A percentile compares a stretch with the other conserved stretches of the same genome.
Evolutionary conservation across 2,329 filamentous ascomycete genomes (phyloP).

Genomic region (Parastagonospora nodorum): DNA sequence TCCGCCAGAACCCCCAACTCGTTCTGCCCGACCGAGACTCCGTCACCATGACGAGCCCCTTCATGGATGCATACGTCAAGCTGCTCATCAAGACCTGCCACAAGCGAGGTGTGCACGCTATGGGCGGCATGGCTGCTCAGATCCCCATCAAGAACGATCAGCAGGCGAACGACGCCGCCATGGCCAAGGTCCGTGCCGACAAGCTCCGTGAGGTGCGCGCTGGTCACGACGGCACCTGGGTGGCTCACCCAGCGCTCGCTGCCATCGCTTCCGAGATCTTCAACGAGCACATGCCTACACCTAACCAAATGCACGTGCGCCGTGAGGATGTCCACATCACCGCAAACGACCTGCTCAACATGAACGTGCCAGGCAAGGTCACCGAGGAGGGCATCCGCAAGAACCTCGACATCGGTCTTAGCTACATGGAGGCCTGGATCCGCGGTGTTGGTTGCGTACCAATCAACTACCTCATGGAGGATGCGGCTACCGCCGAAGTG

Average conservation of each 20-base stretch:
- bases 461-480: conserved; percentile 98
- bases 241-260: conserved; percentile 92
- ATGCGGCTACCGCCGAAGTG: conserved; percentile 95
- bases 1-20: conserved; percentile 92
- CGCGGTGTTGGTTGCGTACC: conserved; percentile 94
- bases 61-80: conserved; percentile 98
- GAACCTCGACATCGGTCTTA: conserved; percentile 95
- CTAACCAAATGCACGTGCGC: conserved; percentile 91
- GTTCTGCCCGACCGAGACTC: conserved; percentile 87
- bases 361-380: conserved; percentile 91
- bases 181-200: conserved; percentile 90
- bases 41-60: conserved; percentile 97
- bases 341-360: conserved; percentile 92
- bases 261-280: conserved; percentile 88
- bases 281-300: conserved; percentile 98
- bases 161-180: conserved; percentile 88
- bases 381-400: conserved; percentile 96
- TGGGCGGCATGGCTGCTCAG: conserved; percentile 98
- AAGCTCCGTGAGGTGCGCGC: conserved; percentile 95
- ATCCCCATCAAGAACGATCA: conserved; percentile 98
- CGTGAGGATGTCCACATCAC: conserved; percentile 87
- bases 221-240: conserved; percentile 96
- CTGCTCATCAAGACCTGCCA: conserved; percentile 98
- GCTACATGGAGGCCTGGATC: conserved; percentile 99
- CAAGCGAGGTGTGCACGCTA: conserved; percentile 93